Base-by-base conservation (phyloP, 2,329 filamentous ascomycete genomes). In the Scopulariopsis brevicaulis region DNA sequence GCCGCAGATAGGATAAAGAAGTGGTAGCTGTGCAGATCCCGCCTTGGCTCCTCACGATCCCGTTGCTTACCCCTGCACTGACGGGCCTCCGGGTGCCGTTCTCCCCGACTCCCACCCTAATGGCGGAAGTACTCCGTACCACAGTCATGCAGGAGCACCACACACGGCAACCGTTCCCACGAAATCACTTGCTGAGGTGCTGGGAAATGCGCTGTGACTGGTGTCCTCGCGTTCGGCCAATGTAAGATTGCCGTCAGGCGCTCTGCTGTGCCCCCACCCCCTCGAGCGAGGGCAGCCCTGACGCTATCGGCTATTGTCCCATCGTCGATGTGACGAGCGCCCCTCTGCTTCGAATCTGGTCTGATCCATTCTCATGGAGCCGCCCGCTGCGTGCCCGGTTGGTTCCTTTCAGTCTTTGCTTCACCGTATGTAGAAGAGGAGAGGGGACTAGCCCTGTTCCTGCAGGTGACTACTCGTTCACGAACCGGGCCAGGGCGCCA, bases 151-250 rank as follows among this genome's bases (percentile, higher is more conserved):
- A 50, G 24, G 46, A 20, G 22, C 37, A 10, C 37, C 37, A 40
- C 37, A 14, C 37, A 22, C 20, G 48, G 35, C 37, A 25, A 24
- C 54, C 53, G 59, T 51, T 53, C 55, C 32, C 53, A 55, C 51
- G 57, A 54, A 51, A 57, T 62, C 57, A 53, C 57, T 57, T 59
- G 11, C 20, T n/a, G 46, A 7, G 46, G n/a, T 22, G 46, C 46
- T 50, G 20, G 20, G 46, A n/a, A 22, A 20, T 22, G 6, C 20
- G 20, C 46, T 24, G 18, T n/a, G 18, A 11, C 46, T 50, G 40
- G 18, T 20, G 11, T 11, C n/a, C 12, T 22, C 22, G 20, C 65
- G 66, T 67, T 66, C 66, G 65, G 62, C 56, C 56, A 58, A 58
- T 58, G 56, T 53, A 22, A 53, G 43, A 58, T 43, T 53, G 56